Base-by-base conservation (phyloP, 2,329 filamentous ascomycete species). In the Cytospora chrysosperma region DNA sequence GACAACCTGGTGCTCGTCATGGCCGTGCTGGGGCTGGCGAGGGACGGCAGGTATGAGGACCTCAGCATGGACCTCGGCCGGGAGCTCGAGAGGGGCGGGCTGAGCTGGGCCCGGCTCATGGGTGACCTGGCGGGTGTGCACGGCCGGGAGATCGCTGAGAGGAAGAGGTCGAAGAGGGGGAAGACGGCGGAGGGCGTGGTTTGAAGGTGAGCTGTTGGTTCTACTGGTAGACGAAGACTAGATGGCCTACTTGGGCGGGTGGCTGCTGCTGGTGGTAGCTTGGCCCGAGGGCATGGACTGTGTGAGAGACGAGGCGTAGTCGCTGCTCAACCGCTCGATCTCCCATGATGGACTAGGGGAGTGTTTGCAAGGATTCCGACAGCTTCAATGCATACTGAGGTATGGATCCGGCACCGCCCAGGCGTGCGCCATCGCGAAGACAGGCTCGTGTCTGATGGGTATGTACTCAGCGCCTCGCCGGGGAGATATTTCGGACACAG, bases 1-100 rank as follows among this genome's bases (percentile, higher is more conserved):
- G 64, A 65, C 15, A 65, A 64, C 49, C 52, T 65, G 54, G 64
- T 65, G 37, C 64, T 65, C 34, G 64, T 65, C 49, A 65, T 64
- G 64, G 64, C 61, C 6, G 62, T 65, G 34, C 49, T 65, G 54
- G 64, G 49, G 15, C 57, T 65, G 37, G 64, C 56, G 10, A 61
- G 64, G 24, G 62, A 62, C 24, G 28, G 26, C 24, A 50, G 51
- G n/a, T 65, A 64, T 34, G 61, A 65, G 57, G 61, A 52, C 3
- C 30, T 62, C 4, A 65, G 64, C 19, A 64, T 65, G 61, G 59
- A 53, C 2, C 61, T 65, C 15, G 64, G 64, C 21, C 37, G 51
- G 49, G 61, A 65, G 61, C 61, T 65, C n/a, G 64, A 65, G 64
- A 56, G 53, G 34, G 64, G 64, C 7, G 61, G 21, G 15, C 34